phyloP scores from a whole-genome alignment of 768 basidiomycete genomes.

The Leucogyrophana mollusca region DNA sequence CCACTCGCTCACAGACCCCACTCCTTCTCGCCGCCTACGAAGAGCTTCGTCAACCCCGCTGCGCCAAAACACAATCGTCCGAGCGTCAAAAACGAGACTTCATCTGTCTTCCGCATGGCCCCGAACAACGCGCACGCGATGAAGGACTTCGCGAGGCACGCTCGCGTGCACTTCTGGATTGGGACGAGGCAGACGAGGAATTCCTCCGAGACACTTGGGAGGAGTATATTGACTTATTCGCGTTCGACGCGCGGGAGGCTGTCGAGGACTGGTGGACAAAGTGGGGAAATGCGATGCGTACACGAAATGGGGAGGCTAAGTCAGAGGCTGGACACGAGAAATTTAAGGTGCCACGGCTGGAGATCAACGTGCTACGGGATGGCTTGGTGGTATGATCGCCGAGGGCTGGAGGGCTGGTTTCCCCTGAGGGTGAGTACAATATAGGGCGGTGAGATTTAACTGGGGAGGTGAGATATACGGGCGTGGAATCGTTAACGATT shows the following conservation, averaged over 20 bases:
- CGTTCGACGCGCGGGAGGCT: constrained; percentile 49
- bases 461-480: not conserved
- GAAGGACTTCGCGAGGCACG: constrained; percentile 13
- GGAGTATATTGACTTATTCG: constrained; percentile 46
- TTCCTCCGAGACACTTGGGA: constrained; percentile 46
- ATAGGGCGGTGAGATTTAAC: not conserved
- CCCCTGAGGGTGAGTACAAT: not conserved
- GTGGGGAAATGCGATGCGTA: constrained; percentile 35
- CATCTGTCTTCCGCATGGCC: constrained; percentile 41
- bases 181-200: constrained; percentile 40
- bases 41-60: constrained; percentile 53
- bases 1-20: constrained; percentile 41
- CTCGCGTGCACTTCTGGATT: constrained; percentile 29
- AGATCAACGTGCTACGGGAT: constrained; percentile 12
- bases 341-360: constrained; percentile 8
- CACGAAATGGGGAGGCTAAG: not conserved
- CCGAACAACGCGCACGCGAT: constrained; percentile 46
- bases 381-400: not conserved
- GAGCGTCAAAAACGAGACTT: constrained; percentile 43
- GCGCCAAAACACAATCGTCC: constrained; percentile 36
- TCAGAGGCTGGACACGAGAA: not conserved
- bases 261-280: constrained; percentile 66
- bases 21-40: constrained; percentile 55
- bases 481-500: too few relatives aligned
- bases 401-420: not conserved